Percentiles rank a stretch among this genome's conserved stretches.
phyloP scores from a whole-genome alignment of 352 stramenopile species.

The Globisporangium okanoganense region DNA sequence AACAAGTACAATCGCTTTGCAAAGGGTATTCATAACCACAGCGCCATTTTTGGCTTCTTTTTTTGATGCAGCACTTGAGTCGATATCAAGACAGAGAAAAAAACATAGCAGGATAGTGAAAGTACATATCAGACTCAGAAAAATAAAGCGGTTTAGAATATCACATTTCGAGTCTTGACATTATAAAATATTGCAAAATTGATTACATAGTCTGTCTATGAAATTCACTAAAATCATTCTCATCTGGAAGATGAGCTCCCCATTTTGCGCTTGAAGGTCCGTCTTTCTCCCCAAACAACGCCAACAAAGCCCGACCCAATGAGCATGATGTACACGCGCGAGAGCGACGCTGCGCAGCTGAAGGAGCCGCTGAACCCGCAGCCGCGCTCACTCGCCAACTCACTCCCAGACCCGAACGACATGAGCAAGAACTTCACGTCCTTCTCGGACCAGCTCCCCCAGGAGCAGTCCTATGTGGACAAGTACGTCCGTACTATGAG shows the following conservation, averaged over 20 bases:
- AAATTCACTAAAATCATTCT: background rate
- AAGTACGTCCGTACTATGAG: background rate
- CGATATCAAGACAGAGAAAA: too few species aligned
- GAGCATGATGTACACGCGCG: constrained; percentile 3
- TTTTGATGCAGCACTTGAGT: too few species aligned
- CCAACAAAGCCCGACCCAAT: background rate
- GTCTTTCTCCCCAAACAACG: background rate
- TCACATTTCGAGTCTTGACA: background rate
- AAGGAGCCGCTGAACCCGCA: constrained; percentile 20
- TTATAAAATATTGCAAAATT: too few species aligned
- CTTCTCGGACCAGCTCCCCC: constrained; percentile 18
- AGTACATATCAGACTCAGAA: background rate
- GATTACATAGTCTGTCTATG: too few species aligned
- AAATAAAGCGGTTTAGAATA: too few species aligned
- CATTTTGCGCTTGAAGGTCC: constrained; percentile 1
- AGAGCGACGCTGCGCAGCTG: constrained; percentile 9
- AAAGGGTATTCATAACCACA: background rate
- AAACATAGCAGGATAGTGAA: too few species aligned
- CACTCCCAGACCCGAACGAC: background rate
- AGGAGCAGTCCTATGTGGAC: constrained; percentile 15
- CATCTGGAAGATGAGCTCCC: constrained; percentile 1
- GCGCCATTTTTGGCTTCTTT: background rate
- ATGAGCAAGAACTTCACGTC: constrained; percentile 18
- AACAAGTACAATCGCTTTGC: background rate
- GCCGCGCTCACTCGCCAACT: constrained; percentile 6